A percentile compares a stretch with the other conserved stretches of the same genome.
Evolutionary conservation across 345 rosid species (phyloP).

Genomic region (Clausena lansium): DNA sequence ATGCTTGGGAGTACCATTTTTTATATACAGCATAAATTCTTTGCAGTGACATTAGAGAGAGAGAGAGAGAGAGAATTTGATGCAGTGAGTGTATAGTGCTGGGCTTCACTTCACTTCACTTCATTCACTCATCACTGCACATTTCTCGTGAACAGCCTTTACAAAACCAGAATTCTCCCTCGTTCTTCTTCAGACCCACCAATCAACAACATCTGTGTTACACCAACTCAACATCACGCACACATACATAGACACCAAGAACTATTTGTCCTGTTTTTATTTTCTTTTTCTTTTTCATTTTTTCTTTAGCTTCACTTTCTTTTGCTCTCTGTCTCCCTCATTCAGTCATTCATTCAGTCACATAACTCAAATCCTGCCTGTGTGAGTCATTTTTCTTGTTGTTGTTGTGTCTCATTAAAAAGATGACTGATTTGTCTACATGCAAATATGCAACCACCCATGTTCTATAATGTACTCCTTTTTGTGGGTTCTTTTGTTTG

Average conservation of each 20-base stretch:
- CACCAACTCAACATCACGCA: background rate
- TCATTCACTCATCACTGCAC: conserved; percentile 51
- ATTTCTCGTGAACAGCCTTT: conserved; percentile 67
- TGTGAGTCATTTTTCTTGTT: conserved; percentile 31
- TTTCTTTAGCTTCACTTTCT: conserved; percentile 10
- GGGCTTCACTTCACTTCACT: conserved; percentile 5
- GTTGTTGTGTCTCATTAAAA: conserved; percentile 28
- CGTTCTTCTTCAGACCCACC: conserved; percentile 31
- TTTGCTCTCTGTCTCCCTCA: conserved; percentile 5
- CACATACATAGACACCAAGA: background rate
- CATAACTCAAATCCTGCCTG: background rate
- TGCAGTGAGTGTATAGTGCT: conserved; percentile 14
- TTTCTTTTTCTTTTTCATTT: background rate
- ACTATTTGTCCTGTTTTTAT: background rate
- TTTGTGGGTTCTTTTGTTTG: conserved; percentile 25
- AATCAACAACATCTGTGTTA: conserved; percentile 21
- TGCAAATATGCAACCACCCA: conserved; percentile 27
- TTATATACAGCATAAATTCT: background rate
- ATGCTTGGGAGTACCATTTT: conserved; percentile 11
- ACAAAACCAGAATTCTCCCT: conserved; percentile 36
- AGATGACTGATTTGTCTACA: conserved; percentile 11
- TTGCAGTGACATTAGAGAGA: conserved; percentile 4
- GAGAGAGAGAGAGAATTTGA: conserved; percentile 19
- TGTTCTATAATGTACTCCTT: conserved; percentile 31
- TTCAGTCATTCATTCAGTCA: conserved; percentile 2